Conservation (phyloP, 2,329 filamentous ascomycete species). For the Keithomyces neogunnii region DNA sequence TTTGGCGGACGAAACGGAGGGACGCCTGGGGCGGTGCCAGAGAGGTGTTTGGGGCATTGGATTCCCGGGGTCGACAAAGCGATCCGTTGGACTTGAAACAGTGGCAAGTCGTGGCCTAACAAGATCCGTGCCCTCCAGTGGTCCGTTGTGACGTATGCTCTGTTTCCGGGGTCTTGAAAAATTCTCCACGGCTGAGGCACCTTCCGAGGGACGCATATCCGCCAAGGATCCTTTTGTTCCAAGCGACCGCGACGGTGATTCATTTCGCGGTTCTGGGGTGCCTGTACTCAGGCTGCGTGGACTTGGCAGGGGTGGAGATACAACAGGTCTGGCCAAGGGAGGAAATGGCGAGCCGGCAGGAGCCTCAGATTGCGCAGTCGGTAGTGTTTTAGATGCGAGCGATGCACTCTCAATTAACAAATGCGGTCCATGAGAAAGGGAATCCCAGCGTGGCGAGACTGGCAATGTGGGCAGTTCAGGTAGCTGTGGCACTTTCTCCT, state of each 20-base stretch:
- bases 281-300: slow-evolving; percentile 5
- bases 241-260: slow-evolving; percentile 21
- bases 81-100: slow-evolving; percentile 19
- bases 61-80: slow-evolving; percentile 20
- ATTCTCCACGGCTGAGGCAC: slow-evolving; percentile 38
- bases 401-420: slow-evolving; percentile 11
- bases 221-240: slow-evolving; percentile 22
- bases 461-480: slow-evolving; percentile 26
- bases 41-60: slow-evolving; percentile 18
- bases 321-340: neutral
- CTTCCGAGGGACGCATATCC: slow-evolving; percentile 27
- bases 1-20: slow-evolving; percentile 38
- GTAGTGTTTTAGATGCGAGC: neutral
- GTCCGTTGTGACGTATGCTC: slow-evolving; percentile 37
- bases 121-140: slow-evolving; percentile 18
- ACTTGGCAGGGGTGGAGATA: slow-evolving; percentile 10
- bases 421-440: slow-evolving; percentile 20
- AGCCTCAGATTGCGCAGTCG: slow-evolving; percentile 4
- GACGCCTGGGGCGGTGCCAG: slow-evolving; percentile 36
- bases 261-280: slow-evolving; percentile 16
- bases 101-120: slow-evolving; percentile 19
- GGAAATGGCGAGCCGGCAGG: slow-evolving; percentile 1
- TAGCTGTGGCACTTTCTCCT: slow-evolving; percentile 7
- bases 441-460: slow-evolving; percentile 38
- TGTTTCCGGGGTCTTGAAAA: slow-evolving; percentile 52